Percentiles rank a stretch among this genome's conserved stretches.
phyloP scores from a whole-genome alignment of 805 yeast genomes.

The Sugiyamaella qingdaonensis region DNA sequence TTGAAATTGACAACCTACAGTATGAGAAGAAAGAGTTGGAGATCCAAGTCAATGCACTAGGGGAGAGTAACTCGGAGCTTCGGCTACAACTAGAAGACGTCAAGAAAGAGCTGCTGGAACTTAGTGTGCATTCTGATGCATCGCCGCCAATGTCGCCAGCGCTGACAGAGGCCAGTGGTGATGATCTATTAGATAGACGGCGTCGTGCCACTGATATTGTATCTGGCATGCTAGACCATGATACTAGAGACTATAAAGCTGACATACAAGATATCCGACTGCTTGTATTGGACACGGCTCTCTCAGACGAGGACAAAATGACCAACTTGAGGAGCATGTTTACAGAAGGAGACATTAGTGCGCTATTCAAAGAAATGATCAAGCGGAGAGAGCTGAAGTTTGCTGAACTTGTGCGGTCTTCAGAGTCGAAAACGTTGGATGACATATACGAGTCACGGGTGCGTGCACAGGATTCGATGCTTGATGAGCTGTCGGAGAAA shows the following conservation, averaged over 20 bases:
- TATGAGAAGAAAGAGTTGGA: conserved; percentile 25
- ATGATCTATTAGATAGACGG: neutral
- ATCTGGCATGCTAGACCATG: neutral
- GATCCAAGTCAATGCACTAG: conserved; percentile 17
- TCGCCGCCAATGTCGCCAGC: neutral
- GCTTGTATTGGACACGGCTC: neutral
- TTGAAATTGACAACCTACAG: conserved; percentile 19
- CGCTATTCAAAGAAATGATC: neutral
- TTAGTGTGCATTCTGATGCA: neutral
- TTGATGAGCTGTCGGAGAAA: neutral
- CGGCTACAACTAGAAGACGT: conserved; percentile 13
- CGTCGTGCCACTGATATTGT: neutral
- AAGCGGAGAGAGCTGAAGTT: neutral
- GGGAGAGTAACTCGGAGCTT: conserved; percentile 19
- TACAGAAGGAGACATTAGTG: neutral
- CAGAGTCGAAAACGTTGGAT: neutral
- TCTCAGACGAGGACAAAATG: neutral
- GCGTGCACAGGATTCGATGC: neutral
- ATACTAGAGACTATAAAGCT: neutral
- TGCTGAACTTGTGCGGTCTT: neutral
- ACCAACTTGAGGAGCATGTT: neutral
- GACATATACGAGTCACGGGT: neutral
- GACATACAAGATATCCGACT: neutral
- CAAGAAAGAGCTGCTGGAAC: conserved; percentile 12
- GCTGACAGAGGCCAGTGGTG: neutral